Percentiles rank a stretch among this genome's conserved stretches.
These are phyloP conservation scores for Teratosphaeria gauchensis DNA, from an alignment of 2,329 filamentous ascomycete species.

Conservation along the genomic window DNA sequence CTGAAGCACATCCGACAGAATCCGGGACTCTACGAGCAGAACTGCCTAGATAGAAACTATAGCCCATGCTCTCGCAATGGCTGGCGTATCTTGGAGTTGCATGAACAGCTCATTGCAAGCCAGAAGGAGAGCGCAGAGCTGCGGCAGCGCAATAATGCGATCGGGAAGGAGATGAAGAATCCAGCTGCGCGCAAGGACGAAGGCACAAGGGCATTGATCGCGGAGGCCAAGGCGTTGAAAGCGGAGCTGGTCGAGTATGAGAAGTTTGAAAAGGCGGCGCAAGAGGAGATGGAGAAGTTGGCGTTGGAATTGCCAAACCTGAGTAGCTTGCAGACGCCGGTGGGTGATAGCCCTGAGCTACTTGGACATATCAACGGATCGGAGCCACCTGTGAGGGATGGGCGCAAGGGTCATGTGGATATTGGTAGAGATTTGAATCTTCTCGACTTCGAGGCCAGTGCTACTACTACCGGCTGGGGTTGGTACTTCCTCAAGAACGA, in stretches of 20 bases:
- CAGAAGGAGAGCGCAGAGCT: conserved; percentile 52
- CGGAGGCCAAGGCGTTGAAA: conserved; percentile 58
- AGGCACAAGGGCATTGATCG: conserved; percentile 38
- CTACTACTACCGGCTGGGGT: conserved; percentile 82
- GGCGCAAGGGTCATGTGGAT: conserved; percentile 44
- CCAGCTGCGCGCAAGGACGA: conserved; percentile 29
- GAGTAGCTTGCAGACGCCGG: conserved; percentile 66
- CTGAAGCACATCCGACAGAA: conserved; percentile 85
- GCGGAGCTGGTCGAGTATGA: conserved; percentile 51
- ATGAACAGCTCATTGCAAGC: conserved; percentile 37
- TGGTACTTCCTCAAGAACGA: conserved; percentile 97
- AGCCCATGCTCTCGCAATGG: conserved; percentile 42
- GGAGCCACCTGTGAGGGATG: conserved; percentile 5
- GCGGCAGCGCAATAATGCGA: conserved; percentile 56
- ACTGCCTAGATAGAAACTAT: conserved; percentile 82
- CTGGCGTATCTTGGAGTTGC: conserved; percentile 43
- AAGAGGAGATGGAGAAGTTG: conserved; percentile 59
- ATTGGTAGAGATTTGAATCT: conserved; percentile 80
- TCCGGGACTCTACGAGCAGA: conserved; percentile 67
- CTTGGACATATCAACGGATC: conserved; percentile 72
- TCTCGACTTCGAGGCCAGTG: conserved; percentile 78
- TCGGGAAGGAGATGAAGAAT: conserved; percentile 42
- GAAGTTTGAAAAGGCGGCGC: conserved; percentile 49
- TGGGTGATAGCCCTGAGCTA: conserved; percentile 54
- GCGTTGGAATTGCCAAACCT: conserved; percentile 79